A percentile compares a stretch with the other conserved stretches of the same genome.
Evolutionary conservation across 179 eudicot genomes (phyloP).

Genomic region (Nepenthes alata): DNA sequence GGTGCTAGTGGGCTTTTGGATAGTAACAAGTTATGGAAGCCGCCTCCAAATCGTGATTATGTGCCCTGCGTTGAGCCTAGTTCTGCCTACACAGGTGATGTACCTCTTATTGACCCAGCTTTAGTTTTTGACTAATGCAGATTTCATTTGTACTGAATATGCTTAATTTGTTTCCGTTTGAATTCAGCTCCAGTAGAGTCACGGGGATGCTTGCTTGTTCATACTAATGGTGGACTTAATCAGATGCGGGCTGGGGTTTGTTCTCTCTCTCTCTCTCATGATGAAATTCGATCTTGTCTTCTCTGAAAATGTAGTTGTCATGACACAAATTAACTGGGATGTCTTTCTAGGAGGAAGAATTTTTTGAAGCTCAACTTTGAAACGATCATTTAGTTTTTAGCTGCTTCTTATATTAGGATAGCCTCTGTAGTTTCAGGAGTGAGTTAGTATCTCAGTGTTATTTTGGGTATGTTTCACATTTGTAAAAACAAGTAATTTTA

Average conservation of each 20-base stretch:
- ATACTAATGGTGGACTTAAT: constrained; percentile 94
- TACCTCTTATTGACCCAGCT: constrained; percentile 6
- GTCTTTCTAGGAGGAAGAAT: too few relatives aligned
- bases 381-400: too few relatives aligned
- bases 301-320: too few relatives aligned
- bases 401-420: too few relatives aligned
- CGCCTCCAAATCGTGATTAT: constrained; percentile 61
- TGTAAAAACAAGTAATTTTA: too few relatives aligned
- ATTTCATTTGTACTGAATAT: constrained; percentile 7
- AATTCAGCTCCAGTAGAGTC: constrained; percentile 54
- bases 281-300: background rate
- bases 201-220: constrained; percentile 69
- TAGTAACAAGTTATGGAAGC: constrained; percentile 65
- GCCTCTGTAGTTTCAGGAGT: too few relatives aligned
- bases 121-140: background rate
- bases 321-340: too few relatives aligned
- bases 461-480: too few relatives aligned
- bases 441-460: too few relatives aligned
- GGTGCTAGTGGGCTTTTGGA: constrained; percentile 39
- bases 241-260: constrained; percentile 99
- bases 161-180: constrained; percentile 1
- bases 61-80: constrained; percentile 64
- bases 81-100: constrained; percentile 41
- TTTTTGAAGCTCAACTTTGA: too few relatives aligned
- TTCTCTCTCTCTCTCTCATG: background rate